phyloP scores from a whole-genome alignment of 352 stramenopile species.

The Pythium rishiriense region DNA sequence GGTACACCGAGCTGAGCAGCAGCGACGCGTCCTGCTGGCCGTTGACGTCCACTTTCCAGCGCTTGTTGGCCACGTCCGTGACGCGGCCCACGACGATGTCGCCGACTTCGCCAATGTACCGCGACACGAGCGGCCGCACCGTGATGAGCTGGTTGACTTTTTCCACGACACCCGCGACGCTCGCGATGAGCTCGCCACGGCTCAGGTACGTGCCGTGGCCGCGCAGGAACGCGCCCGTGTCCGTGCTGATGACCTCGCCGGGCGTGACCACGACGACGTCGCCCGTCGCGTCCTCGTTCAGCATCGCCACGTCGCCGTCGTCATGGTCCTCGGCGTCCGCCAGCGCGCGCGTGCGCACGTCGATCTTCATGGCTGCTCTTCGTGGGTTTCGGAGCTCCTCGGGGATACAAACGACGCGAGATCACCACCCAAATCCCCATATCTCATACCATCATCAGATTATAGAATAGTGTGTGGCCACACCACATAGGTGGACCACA shows the following conservation, averaged over 20 bases:
- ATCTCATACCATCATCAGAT: conserved; percentile 5
- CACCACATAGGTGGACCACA: conserved; percentile 1
- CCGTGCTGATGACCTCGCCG: conserved; percentile 75
- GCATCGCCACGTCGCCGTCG: conserved; percentile 31
- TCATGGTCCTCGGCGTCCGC: conserved; percentile 13
- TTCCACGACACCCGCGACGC: conserved; percentile 93
- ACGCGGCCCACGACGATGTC: conserved; percentile 97
- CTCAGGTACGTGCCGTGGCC: conserved; percentile 96
- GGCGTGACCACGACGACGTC: conserved; percentile 72
- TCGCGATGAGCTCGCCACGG: conserved; percentile 88
- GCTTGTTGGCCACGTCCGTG: conserved; percentile 90
- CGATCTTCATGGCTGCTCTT: conserved; percentile 36
- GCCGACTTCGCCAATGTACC: conserved; percentile 95
- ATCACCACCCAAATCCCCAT: conserved; percentile 7
- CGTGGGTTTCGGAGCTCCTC: background rate
- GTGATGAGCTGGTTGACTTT: conserved; percentile 97
- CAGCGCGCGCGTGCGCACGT: conserved; percentile 29
- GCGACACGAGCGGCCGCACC: conserved; percentile 88
- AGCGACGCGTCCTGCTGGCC: conserved; percentile 84
- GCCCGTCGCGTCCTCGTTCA: conserved; percentile 19
- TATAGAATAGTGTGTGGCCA: background rate
- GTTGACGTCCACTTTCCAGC: conserved; percentile 95
- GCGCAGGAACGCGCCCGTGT: conserved; percentile 82
- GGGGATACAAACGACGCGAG: background rate
- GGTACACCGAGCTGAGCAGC: conserved; percentile 93